Conservation (phyloP, 1,139 yeast species). For the Candida mesenterica region DNA sequence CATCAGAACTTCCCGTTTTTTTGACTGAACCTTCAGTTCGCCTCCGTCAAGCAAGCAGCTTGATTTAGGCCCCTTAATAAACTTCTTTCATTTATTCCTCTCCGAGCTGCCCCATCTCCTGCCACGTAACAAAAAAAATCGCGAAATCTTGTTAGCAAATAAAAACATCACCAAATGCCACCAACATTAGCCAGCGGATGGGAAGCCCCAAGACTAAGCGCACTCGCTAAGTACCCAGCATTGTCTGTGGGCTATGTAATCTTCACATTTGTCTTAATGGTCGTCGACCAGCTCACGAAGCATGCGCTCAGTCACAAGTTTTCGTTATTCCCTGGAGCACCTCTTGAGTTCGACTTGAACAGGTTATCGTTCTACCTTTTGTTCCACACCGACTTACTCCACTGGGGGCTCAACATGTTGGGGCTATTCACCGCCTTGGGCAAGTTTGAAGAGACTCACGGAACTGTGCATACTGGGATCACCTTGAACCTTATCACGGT, state of each 20-base stretch:
- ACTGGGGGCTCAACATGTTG: slow-evolving; percentile 61
- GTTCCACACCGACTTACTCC: slow-evolving; percentile 61
- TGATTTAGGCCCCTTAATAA: too few species aligned
- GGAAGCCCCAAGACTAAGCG: not conserved
- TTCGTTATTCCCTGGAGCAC: slow-evolving; percentile 54
- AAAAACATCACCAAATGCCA: too few species aligned
- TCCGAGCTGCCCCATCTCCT: too few species aligned
- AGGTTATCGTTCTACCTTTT: slow-evolving; percentile 74
- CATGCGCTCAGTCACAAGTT: slow-evolving; percentile 18
- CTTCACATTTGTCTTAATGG: slow-evolving; percentile 47
- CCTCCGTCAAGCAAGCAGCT: too few species aligned
- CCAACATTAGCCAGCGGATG: not conserved
- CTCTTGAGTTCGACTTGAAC: slow-evolving; percentile 56
- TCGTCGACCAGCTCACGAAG: slow-evolving; percentile 20
- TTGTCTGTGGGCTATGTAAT: slow-evolving; percentile 62
- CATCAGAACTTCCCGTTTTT: too few species aligned
- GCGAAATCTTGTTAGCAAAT: too few species aligned
- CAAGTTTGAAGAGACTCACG: slow-evolving; percentile 70
- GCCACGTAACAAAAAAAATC: too few species aligned
- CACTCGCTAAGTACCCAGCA: slow-evolving; percentile 45
- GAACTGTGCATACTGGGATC: slow-evolving; percentile 86
- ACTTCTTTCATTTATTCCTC: too few species aligned
- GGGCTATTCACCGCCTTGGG: slow-evolving; percentile 62
- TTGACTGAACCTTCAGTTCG: too few species aligned
- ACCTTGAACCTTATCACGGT: slow-evolving; percentile 74